Evolutionary conservation across 2,329 filamentous ascomycete species (phyloP).

Genomic region (Sclerotinia minor): DNA sequence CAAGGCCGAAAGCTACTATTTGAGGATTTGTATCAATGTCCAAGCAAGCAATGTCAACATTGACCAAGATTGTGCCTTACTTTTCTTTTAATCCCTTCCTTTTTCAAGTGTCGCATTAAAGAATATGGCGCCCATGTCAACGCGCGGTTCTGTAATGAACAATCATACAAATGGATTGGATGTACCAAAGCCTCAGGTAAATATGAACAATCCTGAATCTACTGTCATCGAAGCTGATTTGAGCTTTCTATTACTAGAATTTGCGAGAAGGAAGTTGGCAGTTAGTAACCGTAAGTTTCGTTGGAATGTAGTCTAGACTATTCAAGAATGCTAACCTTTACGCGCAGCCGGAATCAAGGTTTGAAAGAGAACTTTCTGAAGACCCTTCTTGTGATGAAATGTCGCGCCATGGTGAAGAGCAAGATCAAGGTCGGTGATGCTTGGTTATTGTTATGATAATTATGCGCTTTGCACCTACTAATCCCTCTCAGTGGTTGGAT

Average conservation of each 20-base stretch:
- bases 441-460: not conserved
- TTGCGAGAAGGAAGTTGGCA: slow-evolving; percentile 41
- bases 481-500: slow-evolving; percentile 23
- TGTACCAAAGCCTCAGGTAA: slow-evolving; percentile 27
- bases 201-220: slow-evolving; percentile 24
- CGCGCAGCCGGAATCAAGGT: slow-evolving; percentile 34
- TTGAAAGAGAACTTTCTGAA: slow-evolving; percentile 39
- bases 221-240: slow-evolving; percentile 29
- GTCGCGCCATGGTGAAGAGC: slow-evolving; percentile 37
- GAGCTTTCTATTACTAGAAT: slow-evolving; percentile 29
- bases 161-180: slow-evolving; percentile 29
- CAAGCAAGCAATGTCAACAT: slow-evolving; percentile 17
- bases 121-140: slow-evolving; percentile 41
- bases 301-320: not conserved
- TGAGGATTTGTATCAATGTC: slow-evolving; percentile 4
- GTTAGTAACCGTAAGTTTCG: slow-evolving; percentile 36
- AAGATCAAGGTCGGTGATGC: slow-evolving; percentile 35
- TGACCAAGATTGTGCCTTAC: slow-evolving; percentile 2
- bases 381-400: slow-evolving; percentile 40
- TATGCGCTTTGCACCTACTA: not conserved
- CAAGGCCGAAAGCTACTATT: slow-evolving; percentile 8
- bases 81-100: not conserved
- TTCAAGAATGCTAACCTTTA: slow-evolving; percentile 10
- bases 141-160: slow-evolving; percentile 31
- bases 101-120: not conserved